phyloP scores from a whole-genome alignment of 257 asterid genomes.

The Echium plantagineum region DNA sequence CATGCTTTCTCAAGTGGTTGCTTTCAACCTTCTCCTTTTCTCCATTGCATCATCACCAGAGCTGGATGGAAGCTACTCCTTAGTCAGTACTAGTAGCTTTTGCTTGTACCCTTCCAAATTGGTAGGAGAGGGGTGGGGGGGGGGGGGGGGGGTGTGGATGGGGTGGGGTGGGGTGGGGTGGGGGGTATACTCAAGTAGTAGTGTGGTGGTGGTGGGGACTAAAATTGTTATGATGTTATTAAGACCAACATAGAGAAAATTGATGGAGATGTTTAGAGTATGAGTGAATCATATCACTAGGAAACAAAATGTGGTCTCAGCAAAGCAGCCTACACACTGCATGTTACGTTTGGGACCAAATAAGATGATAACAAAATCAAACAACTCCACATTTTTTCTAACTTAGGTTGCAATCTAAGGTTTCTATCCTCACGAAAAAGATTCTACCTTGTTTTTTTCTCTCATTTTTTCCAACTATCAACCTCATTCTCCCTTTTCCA shows the following conservation, averaged over 20 bases:
- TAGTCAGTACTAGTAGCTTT: not conserved
- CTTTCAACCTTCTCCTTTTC: not conserved
- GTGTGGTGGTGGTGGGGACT: not conserved
- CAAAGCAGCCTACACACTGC: constrained; percentile 7
- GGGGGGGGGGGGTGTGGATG: not conserved
- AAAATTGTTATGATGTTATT: not conserved
- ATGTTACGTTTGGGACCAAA: constrained; percentile 2
- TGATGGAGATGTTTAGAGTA: not conserved
- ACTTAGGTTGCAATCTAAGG: constrained; percentile 13
- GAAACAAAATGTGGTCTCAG: constrained; percentile 5
- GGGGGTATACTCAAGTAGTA: not conserved
- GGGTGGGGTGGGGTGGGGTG: not conserved
- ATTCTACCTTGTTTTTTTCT: constrained; percentile 19
- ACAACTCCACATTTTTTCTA: constrained; percentile 29
- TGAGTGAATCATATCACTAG: constrained; percentile 1
- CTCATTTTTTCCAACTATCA: not conserved
- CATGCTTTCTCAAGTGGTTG: not conserved
- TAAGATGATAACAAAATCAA: constrained; percentile 9
- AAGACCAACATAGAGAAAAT: not conserved
- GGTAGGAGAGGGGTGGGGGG: not conserved
- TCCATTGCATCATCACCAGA: constrained; percentile 9
- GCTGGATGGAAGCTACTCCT: constrained; percentile 10
- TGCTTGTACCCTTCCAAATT: not conserved
- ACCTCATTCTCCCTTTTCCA: not conserved
- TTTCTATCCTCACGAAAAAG: constrained; percentile 36